Conservation (phyloP, 2,329 filamentous ascomycete species). For the Bipolaris bicolor region DNA sequence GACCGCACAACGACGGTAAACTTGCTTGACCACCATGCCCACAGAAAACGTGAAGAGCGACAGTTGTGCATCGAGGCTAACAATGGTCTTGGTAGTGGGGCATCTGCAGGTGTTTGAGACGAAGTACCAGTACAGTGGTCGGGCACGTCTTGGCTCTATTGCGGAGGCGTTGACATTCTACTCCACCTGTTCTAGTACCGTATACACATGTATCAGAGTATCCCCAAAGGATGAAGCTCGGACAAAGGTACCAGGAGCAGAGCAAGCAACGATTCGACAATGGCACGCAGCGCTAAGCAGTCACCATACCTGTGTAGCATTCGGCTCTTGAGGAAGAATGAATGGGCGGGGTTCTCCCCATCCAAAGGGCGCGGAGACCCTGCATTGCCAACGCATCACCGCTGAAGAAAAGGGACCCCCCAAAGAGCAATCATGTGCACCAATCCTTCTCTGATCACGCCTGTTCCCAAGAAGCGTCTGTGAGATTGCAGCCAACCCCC, state of each 20-base stretch:
- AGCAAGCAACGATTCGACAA: slow-evolving; percentile 26
- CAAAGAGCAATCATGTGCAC: slow-evolving; percentile 30
- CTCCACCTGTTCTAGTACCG: no score
- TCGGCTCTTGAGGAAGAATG: slow-evolving; percentile 14
- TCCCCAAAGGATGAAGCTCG: slow-evolving; percentile 1
- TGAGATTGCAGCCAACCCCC: slow-evolving; percentile 29
- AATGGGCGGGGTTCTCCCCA: slow-evolving; percentile 21
- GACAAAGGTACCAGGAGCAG: slow-evolving; percentile 4
- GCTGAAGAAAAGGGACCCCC: slow-evolving; percentile 27
- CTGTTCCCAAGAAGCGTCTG: slow-evolving; percentile 31
- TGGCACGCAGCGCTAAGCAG: slow-evolving; percentile 24
- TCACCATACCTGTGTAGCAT: slow-evolving; percentile 28
- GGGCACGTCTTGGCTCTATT: background rate
- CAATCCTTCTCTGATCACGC: slow-evolving; percentile 38
- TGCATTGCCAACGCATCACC: slow-evolving; percentile 47
- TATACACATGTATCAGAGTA: no score
- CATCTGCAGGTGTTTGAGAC: background rate
- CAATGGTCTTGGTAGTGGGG: background rate
- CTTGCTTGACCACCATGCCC: background rate
- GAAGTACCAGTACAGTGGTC: background rate
- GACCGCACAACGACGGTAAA: background rate
- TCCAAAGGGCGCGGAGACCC: slow-evolving; percentile 21
- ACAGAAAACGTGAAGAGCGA: background rate
- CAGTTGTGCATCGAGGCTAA: background rate
- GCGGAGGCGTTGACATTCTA: no score